Conservation (phyloP, 1,284 basidiomycete species). For the Fomitopsis schrenkii region DNA sequence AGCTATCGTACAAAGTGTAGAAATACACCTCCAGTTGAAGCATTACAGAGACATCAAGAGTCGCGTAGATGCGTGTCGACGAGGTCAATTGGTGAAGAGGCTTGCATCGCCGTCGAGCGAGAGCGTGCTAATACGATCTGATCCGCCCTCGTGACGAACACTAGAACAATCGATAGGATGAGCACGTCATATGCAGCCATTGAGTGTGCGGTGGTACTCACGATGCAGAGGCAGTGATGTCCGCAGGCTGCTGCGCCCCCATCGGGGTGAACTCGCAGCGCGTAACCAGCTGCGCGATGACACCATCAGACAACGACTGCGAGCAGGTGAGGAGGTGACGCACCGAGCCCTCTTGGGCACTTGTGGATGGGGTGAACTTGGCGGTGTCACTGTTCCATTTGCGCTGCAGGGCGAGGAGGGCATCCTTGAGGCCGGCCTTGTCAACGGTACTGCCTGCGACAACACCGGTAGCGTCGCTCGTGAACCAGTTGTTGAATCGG, state of each 20-base stretch:
- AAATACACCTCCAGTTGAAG: too few species aligned
- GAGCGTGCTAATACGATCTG: conserved; percentile 18
- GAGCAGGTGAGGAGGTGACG: not conserved
- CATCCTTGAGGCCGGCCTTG: conserved; percentile 22
- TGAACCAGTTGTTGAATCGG: conserved; percentile 25
- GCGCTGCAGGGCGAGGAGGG: conserved; percentile 25
- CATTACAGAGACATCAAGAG: too few species aligned
- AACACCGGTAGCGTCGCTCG: conserved; percentile 20
- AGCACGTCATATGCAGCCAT: not conserved
- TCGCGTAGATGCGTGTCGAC: too few species aligned
- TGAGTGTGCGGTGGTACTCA: not conserved
- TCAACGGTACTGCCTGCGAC: conserved; percentile 24
- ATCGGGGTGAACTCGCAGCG: not conserved
- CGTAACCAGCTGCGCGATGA: not conserved
- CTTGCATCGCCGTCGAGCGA: conserved; percentile 21
- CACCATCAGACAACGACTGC: not conserved
- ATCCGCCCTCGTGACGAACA: conserved; percentile 19
- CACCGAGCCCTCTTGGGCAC: conserved; percentile 8
- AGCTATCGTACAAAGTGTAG: too few species aligned
- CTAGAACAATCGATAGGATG: not conserved
- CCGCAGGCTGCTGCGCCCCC: not conserved
- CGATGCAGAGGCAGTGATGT: conserved; percentile 4
- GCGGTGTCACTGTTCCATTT: conserved; percentile 21
- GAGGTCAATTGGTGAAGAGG: conserved; percentile 12
- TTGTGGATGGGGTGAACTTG: conserved; percentile 12